Base-by-base conservation (phyloP, 176 grass and related monocot genomes). In the Oryza longistaminata region DNA sequence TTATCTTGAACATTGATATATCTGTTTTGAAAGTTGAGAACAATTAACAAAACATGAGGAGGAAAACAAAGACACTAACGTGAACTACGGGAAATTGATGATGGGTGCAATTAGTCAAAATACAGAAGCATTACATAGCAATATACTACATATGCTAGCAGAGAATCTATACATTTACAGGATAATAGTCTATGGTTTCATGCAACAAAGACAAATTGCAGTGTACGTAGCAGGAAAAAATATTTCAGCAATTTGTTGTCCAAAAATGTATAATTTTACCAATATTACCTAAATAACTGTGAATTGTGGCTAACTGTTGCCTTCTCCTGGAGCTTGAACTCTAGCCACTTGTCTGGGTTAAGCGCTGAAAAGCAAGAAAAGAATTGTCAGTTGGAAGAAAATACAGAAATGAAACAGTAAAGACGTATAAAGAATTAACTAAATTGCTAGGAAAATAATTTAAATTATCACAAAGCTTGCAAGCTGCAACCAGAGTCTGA, bases 331-430 rank as follows among this genome's bases (percentile, higher is more conserved):
- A 98, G 91, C 86, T 92, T 98, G 71, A 98, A 98, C 83, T 95
- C 91, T 67, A 95, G 84, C 93, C 96, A 98, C 44, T 98, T 95
- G 81, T 98, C 96, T 76, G 96, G 93, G 73, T 98, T 87, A 81
- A 98, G 93, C 65, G 96, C 96, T 98, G 89, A 66, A 84, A 86
- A 78, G 17, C 19, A 85, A 83, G 35, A 78, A 3, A 66, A 22
- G 2, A 11, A 27, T 24, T 60, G 55, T 66, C 42, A 24, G 21
- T 40, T 49, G 12, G 61, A 73, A 78, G 71, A 11, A 60, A 71
- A 71, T 14, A 31, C 9, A 78, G 31, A 68, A 2, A 0, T 1
- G 5, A 52, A 53, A 58, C 2, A 3, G 24, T 65, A 10, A 48
- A 27, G 27, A 2, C 2, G 26, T 72, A 48, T 17, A 69, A 11